Conservation (phyloP, 768 basidiomycete species). For the Guyanaporus albipodus region DNA sequence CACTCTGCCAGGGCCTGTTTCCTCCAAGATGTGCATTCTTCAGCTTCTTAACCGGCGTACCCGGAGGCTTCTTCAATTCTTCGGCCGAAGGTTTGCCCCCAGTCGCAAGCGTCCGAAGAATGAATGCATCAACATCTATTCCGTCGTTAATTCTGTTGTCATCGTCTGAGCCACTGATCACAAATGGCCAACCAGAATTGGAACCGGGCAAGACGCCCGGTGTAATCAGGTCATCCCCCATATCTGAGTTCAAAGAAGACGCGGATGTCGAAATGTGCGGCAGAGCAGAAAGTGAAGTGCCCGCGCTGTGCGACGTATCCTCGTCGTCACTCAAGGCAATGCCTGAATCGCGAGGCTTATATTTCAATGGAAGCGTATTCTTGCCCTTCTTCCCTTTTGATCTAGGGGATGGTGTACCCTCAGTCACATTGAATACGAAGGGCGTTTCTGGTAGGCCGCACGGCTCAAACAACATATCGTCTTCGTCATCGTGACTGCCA, state of each 20-base stretch:
- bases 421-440: conserved; percentile 53
- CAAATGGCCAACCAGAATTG: conserved; percentile 60
- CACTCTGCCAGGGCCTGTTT: conserved; percentile 78
- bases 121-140: conserved; percentile 65
- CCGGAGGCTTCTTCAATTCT: conserved; percentile 60
- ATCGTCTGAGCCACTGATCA: conserved; percentile 42
- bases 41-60: conserved; percentile 76
- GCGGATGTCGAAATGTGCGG: conserved; percentile 60
- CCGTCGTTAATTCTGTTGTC: conserved; percentile 24
- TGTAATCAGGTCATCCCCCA: conserved; percentile 65
- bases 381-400: conserved; percentile 26
- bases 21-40: conserved; percentile 55
- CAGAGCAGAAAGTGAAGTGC: conserved; percentile 35
- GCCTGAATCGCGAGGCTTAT: conserved; percentile 66
- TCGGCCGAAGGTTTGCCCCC: conserved; percentile 47
- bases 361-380: conserved; percentile 57
- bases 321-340: conserved; percentile 62
- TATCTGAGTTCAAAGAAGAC: conserved; percentile 55
- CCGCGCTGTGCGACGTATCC: conserved; percentile 20
- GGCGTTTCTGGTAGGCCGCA: conserved; percentile 45
- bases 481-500: conserved; percentile 42
- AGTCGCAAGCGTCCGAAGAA: conserved; percentile 60
- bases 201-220: conserved; percentile 54
- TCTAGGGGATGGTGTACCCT: conserved; percentile 54
- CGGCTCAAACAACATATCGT: conserved; percentile 53